Conservation (phyloP, 2,329 filamentous ascomycete genomes). For the Phialophora expanda region DNA sequence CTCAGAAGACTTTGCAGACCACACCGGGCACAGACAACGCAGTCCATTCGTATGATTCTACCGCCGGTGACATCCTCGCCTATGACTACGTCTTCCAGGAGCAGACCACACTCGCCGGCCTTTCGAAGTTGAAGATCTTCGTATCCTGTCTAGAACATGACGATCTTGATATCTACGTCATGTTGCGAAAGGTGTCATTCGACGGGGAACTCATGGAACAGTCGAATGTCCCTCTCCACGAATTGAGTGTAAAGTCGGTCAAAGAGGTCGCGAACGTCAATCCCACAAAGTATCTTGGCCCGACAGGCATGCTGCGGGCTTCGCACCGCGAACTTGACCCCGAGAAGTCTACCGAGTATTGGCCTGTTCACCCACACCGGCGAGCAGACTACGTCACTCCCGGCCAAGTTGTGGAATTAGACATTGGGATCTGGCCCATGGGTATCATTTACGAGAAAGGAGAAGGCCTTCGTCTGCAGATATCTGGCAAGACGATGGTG, state of each 20-base stretch:
- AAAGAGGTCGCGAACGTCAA: conserved; percentile 50
- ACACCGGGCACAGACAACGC: conserved; percentile 19
- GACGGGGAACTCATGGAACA: conserved; percentile 52
- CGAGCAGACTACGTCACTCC: conserved; percentile 49
- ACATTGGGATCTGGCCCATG: conserved; percentile 57
- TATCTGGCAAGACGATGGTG: conserved; percentile 28
- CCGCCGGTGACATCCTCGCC: conserved; percentile 28
- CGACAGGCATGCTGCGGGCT: conserved; percentile 53
- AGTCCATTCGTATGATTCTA: conserved; percentile 25
- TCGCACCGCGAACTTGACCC: conserved; percentile 51
- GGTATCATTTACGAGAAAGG: conserved; percentile 55
- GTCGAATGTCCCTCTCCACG: conserved; percentile 52
- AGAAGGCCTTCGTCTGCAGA: conserved; percentile 39
- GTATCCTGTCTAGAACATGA: conserved; percentile 52
- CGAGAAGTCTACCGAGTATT: conserved; percentile 43
- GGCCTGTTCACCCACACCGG: conserved; percentile 49
- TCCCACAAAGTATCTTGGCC: conserved; percentile 47
- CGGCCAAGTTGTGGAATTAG: conserved; percentile 52
- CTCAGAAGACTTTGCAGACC: conserved; percentile 22
- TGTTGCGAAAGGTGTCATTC: conserved; percentile 53
- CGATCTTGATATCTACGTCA: conserved; percentile 54
- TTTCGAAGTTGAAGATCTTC: conserved; percentile 55
- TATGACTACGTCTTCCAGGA: conserved; percentile 52
- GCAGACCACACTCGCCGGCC: conserved; percentile 48
- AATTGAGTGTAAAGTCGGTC: conserved; percentile 42